These are phyloP conservation scores for Apodospora peruviana DNA, from an alignment of 495 filamentous ascomycete genomes.

Conservation along the genomic window DNA sequence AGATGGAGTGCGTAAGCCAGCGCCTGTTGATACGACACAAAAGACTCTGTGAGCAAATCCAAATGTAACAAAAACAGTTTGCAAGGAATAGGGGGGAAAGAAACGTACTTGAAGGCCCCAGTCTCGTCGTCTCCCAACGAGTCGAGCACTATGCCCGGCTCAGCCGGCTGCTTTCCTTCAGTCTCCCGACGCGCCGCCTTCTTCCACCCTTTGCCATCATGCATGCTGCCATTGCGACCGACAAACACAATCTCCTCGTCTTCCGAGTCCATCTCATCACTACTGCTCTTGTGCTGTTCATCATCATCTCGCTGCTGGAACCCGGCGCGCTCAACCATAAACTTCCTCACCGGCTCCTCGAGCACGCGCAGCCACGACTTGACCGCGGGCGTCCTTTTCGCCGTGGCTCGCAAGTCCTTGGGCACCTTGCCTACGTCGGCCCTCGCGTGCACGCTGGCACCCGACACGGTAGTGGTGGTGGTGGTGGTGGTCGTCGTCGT, in stretches of 20 bases:
- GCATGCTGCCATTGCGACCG: slow-evolving; percentile 69
- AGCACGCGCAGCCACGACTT: slow-evolving; percentile 41
- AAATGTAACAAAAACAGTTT: slow-evolving; percentile 4
- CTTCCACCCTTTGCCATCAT: slow-evolving; percentile 47
- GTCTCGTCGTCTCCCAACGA: slow-evolving; percentile 64
- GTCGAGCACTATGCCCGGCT: slow-evolving; percentile 68
- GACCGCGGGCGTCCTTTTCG: slow-evolving; percentile 43
- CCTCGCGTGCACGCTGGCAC: not conserved
- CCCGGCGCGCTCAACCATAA: slow-evolving; percentile 32
- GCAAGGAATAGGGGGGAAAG: slow-evolving; percentile 8
- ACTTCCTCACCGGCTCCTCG: slow-evolving; percentile 43
- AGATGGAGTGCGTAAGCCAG: slow-evolving; percentile 91
- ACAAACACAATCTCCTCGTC: slow-evolving; percentile 96
- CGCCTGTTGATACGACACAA: slow-evolving; percentile 45
- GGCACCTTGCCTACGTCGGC: slow-evolving; percentile 46
- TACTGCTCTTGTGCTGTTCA: slow-evolving; percentile 29
- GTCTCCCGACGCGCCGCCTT: slow-evolving; percentile 54
- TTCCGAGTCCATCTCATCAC: slow-evolving; percentile 51
- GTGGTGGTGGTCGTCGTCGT: not conserved
- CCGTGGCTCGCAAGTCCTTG: slow-evolving; percentile 49
- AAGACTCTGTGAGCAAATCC: slow-evolving; percentile 3
- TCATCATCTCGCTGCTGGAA: not conserved
- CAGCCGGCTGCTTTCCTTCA: slow-evolving; percentile 52
- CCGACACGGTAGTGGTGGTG: not conserved
- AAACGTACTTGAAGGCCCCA: slow-evolving; percentile 72